Base-by-base conservation (phyloP, 140 eudicot species). In the Oenanthe javanica region DNA sequence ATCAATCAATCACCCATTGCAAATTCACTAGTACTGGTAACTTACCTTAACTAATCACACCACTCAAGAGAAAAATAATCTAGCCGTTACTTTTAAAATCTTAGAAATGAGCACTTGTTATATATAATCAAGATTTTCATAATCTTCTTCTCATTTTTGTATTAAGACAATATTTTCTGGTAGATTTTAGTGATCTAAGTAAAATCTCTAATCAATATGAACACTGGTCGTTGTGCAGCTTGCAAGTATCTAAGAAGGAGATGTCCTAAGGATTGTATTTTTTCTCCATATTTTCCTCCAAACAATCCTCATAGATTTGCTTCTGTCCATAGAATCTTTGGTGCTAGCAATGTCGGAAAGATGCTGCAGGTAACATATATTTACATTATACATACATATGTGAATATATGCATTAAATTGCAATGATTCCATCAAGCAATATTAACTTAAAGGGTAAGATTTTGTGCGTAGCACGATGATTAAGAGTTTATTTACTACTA, bases 171-270 rank as follows among this genome's bases (percentile, higher is more conserved):
- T 81, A 80, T 75, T 75, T 42, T 40, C n/a, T 27, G 23, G 19
- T 27, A 66, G 76, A 79, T 79, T 47, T 57, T 47, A 57, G 23
- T 7, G 21, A 23, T 25, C 42, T 12, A n/a, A 54, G 43, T 19
- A 54, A 77, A 42, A 77, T 51, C 27, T 10, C 16, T 51, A 81
- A 64, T 64, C 5, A 64, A n/a, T 64, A 64, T 83, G 87, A 83
- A 55, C 48, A 52, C 87, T 52, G 79, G 77, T 31, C 52, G 90
- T 0, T 87, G 90, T 80, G 86, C 88, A 9, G 88, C 76, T 77
- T 87, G 90, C 85, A 87, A 80, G 85, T 82, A 77, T 82, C 83
- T 85, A 23, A 80, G 90, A 42, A 81, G 86, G 79, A 82, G 82
- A 82, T 87, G 88, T 72, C 85, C 85, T 10, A 23, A 71, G 0